These are phyloP conservation scores for Globisporangium alternatum DNA, from an alignment of 352 stramenopile genomes.

Conservation along the genomic window DNA sequence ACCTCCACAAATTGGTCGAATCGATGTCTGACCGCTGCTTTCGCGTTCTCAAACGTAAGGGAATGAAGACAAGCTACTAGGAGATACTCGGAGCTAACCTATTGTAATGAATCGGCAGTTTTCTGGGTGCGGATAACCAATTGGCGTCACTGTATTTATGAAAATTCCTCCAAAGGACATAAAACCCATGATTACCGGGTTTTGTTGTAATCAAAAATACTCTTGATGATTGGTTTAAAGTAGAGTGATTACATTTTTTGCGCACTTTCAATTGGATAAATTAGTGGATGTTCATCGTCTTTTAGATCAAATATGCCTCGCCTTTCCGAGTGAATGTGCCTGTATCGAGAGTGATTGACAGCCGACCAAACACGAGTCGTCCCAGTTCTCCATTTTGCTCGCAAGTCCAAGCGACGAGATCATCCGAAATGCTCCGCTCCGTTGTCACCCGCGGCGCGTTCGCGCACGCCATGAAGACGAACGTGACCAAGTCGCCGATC, in stretches of 20 bases:
- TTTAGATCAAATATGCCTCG: background rate
- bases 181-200: too few species aligned
- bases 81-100: too few species aligned
- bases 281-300: background rate
- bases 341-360: background rate
- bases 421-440: constrained; percentile 14
- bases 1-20: too few species aligned
- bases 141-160: too few species aligned
- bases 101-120: too few species aligned
- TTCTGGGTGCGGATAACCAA: too few species aligned
- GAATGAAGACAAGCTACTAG: too few species aligned
- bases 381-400: constrained; percentile 1
- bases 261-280: background rate
- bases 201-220: background rate
- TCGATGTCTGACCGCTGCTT: too few species aligned
- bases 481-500: background rate
- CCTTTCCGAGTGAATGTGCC: background rate
- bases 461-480: constrained; percentile 9
- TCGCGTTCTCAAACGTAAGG: too few species aligned
- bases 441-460: constrained; percentile 12
- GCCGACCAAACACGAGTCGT: background rate
- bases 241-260: background rate
- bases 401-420: background rate
- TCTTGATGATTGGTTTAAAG: background rate
- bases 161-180: too few species aligned